A percentile compares a stretch with the other conserved stretches of the same genome.
Evolutionary conservation across 129 eudicot genomes (phyloP).

Genomic region (Ambrosia trifida): DNA sequence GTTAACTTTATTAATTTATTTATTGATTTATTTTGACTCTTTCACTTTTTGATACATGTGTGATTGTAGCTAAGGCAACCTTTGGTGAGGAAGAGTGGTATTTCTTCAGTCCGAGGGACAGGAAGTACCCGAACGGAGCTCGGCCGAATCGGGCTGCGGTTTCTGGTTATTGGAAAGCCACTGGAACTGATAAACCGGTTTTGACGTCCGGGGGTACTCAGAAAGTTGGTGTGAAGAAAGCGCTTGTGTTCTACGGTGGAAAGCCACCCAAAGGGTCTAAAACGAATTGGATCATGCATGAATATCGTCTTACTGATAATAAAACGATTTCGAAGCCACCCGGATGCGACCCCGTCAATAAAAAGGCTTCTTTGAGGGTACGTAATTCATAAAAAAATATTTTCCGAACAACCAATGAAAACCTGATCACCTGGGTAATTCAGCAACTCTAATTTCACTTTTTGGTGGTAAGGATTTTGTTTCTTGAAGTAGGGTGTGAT

Average conservation of each 20-base stretch:
- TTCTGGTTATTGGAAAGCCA: slow-evolving; percentile 92
- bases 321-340: slow-evolving; percentile 67
- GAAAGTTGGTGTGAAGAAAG: slow-evolving; percentile 94
- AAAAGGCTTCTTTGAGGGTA: slow-evolving; percentile 70
- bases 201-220: slow-evolving; percentile 71
- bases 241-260: slow-evolving; percentile 84
- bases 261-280: slow-evolving; percentile 89
- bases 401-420: too few species aligned
- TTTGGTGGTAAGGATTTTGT: too few species aligned
- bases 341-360: slow-evolving; percentile 52
- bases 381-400: too few species aligned
- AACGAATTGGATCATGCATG: slow-evolving; percentile 97
- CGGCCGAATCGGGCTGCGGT: slow-evolving; percentile 90
- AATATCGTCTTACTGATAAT: slow-evolving; percentile 68
- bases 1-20: not conserved
- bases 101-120: slow-evolving; percentile 85
- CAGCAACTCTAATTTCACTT: not conserved
- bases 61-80: slow-evolving; percentile 66
- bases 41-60: not conserved
- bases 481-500: too few species aligned
- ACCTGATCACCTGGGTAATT: slow-evolving; percentile 39
- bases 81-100: slow-evolving; percentile 97
- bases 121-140: slow-evolving; percentile 93
- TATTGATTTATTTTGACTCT: not conserved
- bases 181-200: slow-evolving; percentile 91